Conservation (phyloP, 2,329 filamentous ascomycete genomes). For the Paecilomyces variotii region DNA sequence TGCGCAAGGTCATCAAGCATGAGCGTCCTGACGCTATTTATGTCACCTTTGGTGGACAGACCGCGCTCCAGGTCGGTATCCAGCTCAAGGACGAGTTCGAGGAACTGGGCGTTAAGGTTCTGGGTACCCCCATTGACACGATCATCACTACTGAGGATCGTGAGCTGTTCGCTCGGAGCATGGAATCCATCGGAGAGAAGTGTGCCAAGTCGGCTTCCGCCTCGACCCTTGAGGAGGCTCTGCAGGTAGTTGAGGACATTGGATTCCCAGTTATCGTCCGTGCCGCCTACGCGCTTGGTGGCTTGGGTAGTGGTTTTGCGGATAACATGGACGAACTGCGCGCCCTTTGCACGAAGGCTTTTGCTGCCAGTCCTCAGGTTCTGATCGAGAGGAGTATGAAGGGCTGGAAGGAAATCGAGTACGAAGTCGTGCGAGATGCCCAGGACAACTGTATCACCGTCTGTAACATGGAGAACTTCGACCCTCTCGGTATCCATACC, state of each 20-base stretch:
- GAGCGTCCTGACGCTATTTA: constrained; percentile 96
- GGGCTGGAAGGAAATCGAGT: constrained; percentile 99
- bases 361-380: constrained; percentile 90
- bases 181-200: constrained; percentile 97
- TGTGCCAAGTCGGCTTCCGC: constrained; percentile 96
- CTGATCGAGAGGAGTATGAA: constrained; percentile 98
- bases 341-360: constrained; percentile 87
- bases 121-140: constrained; percentile 93
- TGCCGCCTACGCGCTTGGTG: constrained; percentile 91
- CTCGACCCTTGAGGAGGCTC: constrained; percentile 77
- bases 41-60: constrained; percentile 95
- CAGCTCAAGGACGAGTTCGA: constrained; percentile 97
- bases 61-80: constrained; percentile 91
- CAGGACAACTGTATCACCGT: constrained; percentile 99
- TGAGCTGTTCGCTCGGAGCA: constrained; percentile 92
- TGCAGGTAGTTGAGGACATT: constrained; percentile 81
- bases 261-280: constrained; percentile 95
- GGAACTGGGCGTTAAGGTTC: constrained; percentile 79
- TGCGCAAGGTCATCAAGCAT: constrained; percentile 92
- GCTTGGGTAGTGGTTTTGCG: constrained; percentile 90
- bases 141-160: constrained; percentile 98
- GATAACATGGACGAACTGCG: constrained; percentile 75
- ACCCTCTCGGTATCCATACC: constrained; percentile 94
- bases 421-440: constrained; percentile 92
- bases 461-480: constrained; percentile 99